A percentile compares a stretch with the other conserved stretches of the same genome.
Evolutionary conservation across 192 early-diverging fungal species (phyloP).

Genomic region (Coemansia sp.): DNA sequence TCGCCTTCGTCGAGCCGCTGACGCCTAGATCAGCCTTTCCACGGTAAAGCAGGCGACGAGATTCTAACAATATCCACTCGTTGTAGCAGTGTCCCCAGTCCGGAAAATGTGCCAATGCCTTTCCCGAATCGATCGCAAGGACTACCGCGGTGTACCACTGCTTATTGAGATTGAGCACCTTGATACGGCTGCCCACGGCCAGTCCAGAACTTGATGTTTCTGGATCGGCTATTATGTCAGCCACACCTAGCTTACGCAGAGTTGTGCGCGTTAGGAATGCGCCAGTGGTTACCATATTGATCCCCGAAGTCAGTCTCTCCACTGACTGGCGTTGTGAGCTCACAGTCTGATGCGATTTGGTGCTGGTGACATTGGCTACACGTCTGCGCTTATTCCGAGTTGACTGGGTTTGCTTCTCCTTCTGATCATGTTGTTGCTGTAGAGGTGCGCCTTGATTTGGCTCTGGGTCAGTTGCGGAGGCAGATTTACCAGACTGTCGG

Average conservation of each 20-base stretch:
- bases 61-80: slow-evolving; percentile 46
- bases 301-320: not conserved
- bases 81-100: slow-evolving; percentile 45
- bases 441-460: not conserved
- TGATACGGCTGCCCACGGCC: slow-evolving; percentile 27
- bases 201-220: slow-evolving; percentile 14
- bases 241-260: slow-evolving; percentile 43
- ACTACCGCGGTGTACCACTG: slow-evolving; percentile 39
- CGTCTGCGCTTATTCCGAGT: slow-evolving; percentile 12
- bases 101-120: slow-evolving; percentile 42
- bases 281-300: slow-evolving; percentile 46
- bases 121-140: slow-evolving; percentile 19
- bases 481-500: not conserved
- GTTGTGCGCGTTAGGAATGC: slow-evolving; percentile 54
- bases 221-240: slow-evolving; percentile 5
- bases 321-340: not conserved
- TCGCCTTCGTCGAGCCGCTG: slow-evolving; percentile 5
- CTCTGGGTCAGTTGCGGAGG: not conserved
- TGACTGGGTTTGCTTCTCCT: not conserved
- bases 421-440: not conserved
- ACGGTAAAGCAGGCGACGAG: slow-evolving; percentile 26
- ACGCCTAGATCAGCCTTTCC: slow-evolving; percentile 13
- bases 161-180: slow-evolving; percentile 32
- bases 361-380: not conserved
- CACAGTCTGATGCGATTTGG: not conserved